Percentiles rank a stretch among this genome's conserved stretches.
Conservation (phyloP, 768 basidiomycete species). For the Strobilomyces dryophilus region DNA sequence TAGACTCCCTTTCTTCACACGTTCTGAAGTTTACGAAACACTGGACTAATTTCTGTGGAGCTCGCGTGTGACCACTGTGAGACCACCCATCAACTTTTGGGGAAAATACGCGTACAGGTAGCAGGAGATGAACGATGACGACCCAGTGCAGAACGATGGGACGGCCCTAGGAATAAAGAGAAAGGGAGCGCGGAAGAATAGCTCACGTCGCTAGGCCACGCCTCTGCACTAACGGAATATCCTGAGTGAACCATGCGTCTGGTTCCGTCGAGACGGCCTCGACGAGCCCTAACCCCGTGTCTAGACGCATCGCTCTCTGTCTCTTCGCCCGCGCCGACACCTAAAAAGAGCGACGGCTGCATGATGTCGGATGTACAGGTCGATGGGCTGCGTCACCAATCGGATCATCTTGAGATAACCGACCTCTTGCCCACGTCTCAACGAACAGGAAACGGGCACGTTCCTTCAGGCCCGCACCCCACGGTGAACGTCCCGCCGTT, state of each 20-base stretch:
- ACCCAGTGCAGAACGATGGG: not conserved
- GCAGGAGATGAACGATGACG: not conserved
- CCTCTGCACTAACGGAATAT: slow-evolving; percentile 1
- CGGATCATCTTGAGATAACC: slow-evolving; percentile 39
- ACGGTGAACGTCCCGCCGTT: slow-evolving; percentile 23
- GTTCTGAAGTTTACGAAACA: too few species aligned
- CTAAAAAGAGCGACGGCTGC: slow-evolving; percentile 33
- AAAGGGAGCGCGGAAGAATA: not conserved
- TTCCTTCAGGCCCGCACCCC: slow-evolving; percentile 38
- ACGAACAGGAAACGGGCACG: slow-evolving; percentile 28
- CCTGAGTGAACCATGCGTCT: not conserved
- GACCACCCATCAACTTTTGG: too few species aligned
- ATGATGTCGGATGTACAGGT: slow-evolving; percentile 32
- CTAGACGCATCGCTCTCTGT: not conserved
- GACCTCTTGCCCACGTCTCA: slow-evolving; percentile 30
- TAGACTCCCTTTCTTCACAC: too few species aligned
- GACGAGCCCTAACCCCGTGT: not conserved
- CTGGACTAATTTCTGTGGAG: too few species aligned
- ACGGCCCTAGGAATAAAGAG: not conserved
- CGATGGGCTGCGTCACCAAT: slow-evolving; percentile 36
- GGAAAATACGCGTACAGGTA: too few species aligned
- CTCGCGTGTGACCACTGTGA: too few species aligned
- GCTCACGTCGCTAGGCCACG: not conserved
- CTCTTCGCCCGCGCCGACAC: too few species aligned
- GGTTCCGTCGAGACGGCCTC: not conserved